phyloP scores from a whole-genome alignment of 1,284 basidiomycete species.

The Ganoderma meredithae region DNA sequence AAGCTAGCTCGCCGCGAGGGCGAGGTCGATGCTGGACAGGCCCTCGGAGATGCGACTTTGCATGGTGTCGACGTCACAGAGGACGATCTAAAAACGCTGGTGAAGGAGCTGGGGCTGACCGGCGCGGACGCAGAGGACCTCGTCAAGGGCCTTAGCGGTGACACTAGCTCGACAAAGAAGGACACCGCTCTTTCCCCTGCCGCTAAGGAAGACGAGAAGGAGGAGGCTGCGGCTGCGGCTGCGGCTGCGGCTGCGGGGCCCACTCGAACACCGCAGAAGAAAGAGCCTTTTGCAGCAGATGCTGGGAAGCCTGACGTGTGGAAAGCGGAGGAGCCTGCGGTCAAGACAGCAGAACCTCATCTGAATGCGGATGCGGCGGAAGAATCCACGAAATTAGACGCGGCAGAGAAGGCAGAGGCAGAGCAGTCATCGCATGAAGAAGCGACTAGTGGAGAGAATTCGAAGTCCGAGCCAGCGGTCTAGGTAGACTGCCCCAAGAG shows the following conservation, averaged over 20 bases:
- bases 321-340: slow-evolving; percentile 3
- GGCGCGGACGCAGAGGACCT: slow-evolving; percentile 76
- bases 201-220: slow-evolving; percentile 10
- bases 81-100: slow-evolving; percentile 71
- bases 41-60: slow-evolving; percentile 73
- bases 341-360: not conserved
- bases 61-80: slow-evolving; percentile 80
- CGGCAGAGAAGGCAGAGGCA: not conserved
- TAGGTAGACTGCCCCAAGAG: not conserved
- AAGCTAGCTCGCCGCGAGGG: slow-evolving; percentile 40
- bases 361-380: not conserved
- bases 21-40: slow-evolving; percentile 69
- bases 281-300: not conserved
- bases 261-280: not conserved
- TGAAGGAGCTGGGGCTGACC: slow-evolving; percentile 75
- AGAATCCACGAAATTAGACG: slow-evolving; percentile 8
- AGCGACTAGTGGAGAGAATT: not conserved
- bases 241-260: slow-evolving; percentile 8
- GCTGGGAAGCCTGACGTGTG: not conserved
- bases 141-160: slow-evolving; percentile 60
- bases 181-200: slow-evolving; percentile 2
- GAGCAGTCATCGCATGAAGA: not conserved
- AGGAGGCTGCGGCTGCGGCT: slow-evolving; percentile 10
- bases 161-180: slow-evolving; percentile 14
- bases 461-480: not conserved